These are phyloP conservation scores for Coelastrella sp. DNA, from an alignment of 139 green algal genomes.

Conservation along the genomic window DNA sequence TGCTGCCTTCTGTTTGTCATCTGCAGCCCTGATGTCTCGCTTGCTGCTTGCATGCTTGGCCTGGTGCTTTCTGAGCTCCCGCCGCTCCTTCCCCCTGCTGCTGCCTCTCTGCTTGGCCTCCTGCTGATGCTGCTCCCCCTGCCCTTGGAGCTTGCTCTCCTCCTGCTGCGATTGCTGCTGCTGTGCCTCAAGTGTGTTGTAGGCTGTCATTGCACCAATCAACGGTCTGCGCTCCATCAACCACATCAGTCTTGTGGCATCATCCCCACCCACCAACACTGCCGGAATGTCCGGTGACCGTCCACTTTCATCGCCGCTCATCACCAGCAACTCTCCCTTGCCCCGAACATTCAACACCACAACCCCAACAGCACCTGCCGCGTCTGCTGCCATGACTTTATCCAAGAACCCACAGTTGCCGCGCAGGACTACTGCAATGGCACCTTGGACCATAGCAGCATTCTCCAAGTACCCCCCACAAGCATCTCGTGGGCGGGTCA, in stretches of 20 bases:
- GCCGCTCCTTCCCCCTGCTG: background rate
- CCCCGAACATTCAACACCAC: constrained; percentile 64
- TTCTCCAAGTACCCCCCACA: constrained; percentile 47
- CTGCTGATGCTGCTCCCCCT: background rate
- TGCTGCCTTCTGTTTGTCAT: background rate
- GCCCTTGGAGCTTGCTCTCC: background rate
- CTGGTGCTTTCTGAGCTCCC: background rate
- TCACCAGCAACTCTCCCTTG: constrained; percentile 41
- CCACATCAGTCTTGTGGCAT: constrained; percentile 14
- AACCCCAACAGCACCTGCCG: constrained; percentile 52
- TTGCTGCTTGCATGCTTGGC: background rate
- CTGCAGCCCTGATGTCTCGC: background rate
- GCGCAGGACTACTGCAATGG: constrained; percentile 62
- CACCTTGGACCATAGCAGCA: constrained; percentile 34
- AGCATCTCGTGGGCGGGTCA: constrained; percentile 54
- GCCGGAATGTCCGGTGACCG: constrained; percentile 44
- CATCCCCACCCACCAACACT: constrained; percentile 36
- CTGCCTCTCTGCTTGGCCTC: background rate
- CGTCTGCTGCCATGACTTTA: constrained; percentile 57
- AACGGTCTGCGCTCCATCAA: constrained; percentile 32
- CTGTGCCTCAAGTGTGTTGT: background rate
- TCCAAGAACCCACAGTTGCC: constrained; percentile 73
- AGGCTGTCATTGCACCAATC: background rate
- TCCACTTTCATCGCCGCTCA: constrained; percentile 47
- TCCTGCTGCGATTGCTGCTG: background rate